phyloP scores from a whole-genome alignment of 192 early-diverging fungal genomes.

The Neocallimastix lanati region DNA sequence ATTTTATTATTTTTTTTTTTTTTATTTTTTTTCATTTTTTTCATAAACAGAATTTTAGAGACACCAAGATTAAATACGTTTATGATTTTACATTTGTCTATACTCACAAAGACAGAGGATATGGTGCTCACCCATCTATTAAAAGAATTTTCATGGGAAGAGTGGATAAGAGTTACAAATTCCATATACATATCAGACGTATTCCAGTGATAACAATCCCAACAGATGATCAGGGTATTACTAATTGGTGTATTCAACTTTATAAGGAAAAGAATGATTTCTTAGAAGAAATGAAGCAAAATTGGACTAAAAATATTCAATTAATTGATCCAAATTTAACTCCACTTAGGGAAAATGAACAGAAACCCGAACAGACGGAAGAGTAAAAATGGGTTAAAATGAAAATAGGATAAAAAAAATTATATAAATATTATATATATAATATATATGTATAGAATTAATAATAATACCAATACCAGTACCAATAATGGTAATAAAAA shows the following conservation, averaged over 20 bases:
- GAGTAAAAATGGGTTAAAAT: too few relatives aligned
- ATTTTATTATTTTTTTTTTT: too few relatives aligned
- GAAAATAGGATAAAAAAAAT: too few relatives aligned
- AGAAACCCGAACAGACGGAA: not conserved
- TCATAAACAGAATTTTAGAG: not conserved
- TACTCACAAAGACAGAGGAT: not conserved
- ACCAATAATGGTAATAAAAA: too few relatives aligned
- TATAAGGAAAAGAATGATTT: constrained; percentile 4
- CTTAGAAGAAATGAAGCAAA: constrained; percentile 1
- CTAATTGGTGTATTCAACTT: constrained; percentile 2
- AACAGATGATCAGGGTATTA: not conserved
- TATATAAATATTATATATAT: too few relatives aligned
- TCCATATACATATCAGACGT: constrained; percentile 5
- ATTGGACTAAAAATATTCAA: not conserved
- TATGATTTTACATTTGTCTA: not conserved
- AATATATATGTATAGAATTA: too few relatives aligned
- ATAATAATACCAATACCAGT: too few relatives aligned
- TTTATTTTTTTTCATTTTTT: too few relatives aligned
- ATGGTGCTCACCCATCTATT: not conserved
- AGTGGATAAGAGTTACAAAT: not conserved
- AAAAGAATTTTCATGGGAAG: not conserved
- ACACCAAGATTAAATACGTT: not conserved
- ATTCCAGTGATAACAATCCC: not conserved
- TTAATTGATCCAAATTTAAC: not conserved
- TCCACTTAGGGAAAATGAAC: too few relatives aligned